phyloP scores from a whole-genome alignment of 176 grass and related monocot species.

The Musa itinerans region DNA sequence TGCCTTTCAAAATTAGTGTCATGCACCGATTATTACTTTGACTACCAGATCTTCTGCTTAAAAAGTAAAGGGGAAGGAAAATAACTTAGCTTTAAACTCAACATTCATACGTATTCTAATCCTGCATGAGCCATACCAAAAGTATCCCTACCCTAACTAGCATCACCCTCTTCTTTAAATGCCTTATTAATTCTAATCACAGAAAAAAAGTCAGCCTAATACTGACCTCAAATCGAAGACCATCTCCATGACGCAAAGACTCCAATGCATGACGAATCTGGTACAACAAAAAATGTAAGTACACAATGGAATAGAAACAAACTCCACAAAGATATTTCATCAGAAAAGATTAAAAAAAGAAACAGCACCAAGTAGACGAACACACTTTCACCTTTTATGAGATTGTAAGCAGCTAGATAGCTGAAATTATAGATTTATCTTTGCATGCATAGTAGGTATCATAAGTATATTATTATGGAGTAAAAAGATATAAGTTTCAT shows the following conservation, averaged over 20 bases:
- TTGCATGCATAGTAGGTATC: not conserved
- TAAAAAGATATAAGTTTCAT: too few relatives aligned
- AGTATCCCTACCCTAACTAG: not conserved
- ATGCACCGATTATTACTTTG: too few relatives aligned
- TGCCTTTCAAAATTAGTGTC: too few relatives aligned
- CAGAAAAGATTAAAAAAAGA: not conserved
- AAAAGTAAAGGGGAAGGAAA: too few relatives aligned
- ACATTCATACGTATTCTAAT: not conserved
- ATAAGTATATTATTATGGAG: not conserved
- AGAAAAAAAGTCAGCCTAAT: not conserved
- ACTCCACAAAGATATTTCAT: not conserved
- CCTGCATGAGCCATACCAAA: not conserved
- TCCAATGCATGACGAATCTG: constrained; percentile 15
- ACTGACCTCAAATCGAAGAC: constrained; percentile 9
- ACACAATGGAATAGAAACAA: not conserved
- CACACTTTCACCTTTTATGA: not conserved
- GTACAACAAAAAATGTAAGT: not conserved
- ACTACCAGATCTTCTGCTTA: too few relatives aligned
- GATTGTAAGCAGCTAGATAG: not conserved
- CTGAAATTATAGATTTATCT: not conserved
- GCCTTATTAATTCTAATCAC: not conserved
- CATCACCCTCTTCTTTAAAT: not conserved
- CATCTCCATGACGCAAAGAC: not conserved
- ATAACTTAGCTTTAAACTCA: too few relatives aligned
- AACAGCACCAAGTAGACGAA: too few relatives aligned